These are phyloP conservation scores for Aureobasidium pullulans DNA, from an alignment of 2,329 filamentous ascomycete genomes.

Conservation along the genomic window DNA sequence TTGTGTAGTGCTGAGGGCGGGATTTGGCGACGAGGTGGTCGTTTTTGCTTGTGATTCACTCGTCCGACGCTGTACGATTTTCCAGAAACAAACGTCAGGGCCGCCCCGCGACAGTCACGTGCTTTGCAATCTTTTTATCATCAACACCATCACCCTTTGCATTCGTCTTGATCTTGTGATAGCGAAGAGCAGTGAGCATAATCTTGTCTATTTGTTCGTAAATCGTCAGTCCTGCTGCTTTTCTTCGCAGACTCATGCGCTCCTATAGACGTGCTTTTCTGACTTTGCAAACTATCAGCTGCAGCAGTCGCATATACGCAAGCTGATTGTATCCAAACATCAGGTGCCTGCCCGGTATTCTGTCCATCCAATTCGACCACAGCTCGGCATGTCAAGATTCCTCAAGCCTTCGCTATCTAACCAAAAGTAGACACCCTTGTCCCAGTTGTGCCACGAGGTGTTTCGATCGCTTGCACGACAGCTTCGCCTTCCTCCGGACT, in stretches of 20 bases:
- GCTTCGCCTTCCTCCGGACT: constrained; percentile 71
- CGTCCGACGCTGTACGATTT: not conserved
- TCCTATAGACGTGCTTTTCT: no score
- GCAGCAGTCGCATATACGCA: no score
- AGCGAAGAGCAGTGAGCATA: no score
- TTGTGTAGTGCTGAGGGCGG: not conserved
- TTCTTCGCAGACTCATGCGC: no score
- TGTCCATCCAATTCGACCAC: not conserved
- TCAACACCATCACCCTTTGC: not conserved
- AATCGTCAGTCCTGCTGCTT: no score
- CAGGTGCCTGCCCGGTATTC: no score
- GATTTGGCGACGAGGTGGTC: constrained; percentile 2
- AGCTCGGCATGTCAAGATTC: no score
- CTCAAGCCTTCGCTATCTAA: not conserved
- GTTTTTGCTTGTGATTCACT: constrained; percentile 8
- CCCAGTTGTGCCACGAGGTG: constrained; percentile 22
- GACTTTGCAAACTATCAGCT: no score
- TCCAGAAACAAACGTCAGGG: constrained; percentile 5
- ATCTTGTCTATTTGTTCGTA: no score
- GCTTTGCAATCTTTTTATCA: not conserved
- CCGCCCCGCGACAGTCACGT: constrained; percentile 11
- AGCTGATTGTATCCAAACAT: no score
- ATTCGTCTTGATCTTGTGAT: not conserved
- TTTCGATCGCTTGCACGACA: constrained; percentile 40
- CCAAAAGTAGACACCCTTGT: not conserved